Base-by-base conservation (phyloP, 2,329 filamentous ascomycete genomes). In the Pseudomassariella vexata region DNA sequence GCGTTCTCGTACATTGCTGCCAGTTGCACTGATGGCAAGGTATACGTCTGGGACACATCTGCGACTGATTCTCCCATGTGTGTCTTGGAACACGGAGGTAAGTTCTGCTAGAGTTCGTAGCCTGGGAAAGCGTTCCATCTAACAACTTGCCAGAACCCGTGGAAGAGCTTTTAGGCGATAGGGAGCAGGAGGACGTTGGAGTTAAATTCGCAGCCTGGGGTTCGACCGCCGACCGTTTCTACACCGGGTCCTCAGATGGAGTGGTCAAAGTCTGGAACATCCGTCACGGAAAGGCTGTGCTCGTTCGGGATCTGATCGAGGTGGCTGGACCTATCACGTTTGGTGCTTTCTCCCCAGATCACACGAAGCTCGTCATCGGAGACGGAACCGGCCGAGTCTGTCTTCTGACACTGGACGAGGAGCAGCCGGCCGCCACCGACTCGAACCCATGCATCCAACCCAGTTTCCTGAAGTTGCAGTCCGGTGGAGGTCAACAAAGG, bases 151-250 rank as follows among this genome's bases (percentile, higher is more conserved):
- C 26, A 52, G 44, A 49, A 25, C 52, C 48, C 3, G 48, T 57
- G 9, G 48, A 60, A 26, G 57, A 60, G 32, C 55, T 63, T 20
- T 39, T 55, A 4, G 61, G 60, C 1, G 63, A 73, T 22, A 54
- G 68, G 9, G 73, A 76, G 36, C 55, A 59, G 7, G 72, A 74
- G 30, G 77, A 81, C 36, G 70, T 71, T 0, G 77, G 77, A 2
- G 73, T 80, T 24, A 80, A 79, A 46, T 80, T 82, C 41, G 69
- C 68, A 0, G 68, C 74, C 4, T 82, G 76, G 77, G 76, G 73
- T 1, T 65, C 59, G 11, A 70, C 67, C 0, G 50, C 61, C 0
- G 71, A 77, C 34, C 64, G 76, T 0, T 65, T 82, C 25, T 82
- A 81, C 41, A 80, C 76, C 0, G 77, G 76, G 1, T 74, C 73